Evolutionary conservation across 164 flowering plant genomes (phyloP), one percentile per base, ranked within the genome.

Genomic region (Magnolia kwangsiensis): DNA sequence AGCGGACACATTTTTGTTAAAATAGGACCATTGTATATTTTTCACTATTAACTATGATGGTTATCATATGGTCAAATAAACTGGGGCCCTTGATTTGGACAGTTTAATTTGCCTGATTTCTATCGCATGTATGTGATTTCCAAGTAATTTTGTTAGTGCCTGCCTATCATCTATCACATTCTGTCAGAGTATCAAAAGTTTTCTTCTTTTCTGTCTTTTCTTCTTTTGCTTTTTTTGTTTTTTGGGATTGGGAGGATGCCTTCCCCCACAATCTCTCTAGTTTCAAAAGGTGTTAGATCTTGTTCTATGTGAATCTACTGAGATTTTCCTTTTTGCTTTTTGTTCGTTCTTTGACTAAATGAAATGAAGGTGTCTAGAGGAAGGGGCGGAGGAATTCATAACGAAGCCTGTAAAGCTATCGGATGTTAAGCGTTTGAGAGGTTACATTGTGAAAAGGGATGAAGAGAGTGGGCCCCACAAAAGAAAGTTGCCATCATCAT

Each of bases 371-470:
- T 87, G 91, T 76, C 29, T 88, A 64, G 86, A 85, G 74, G 85
- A 83, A 76, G 91, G 91, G 75, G 89, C 89, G 19, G 67, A 82
- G 63, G 85, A 80, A 71, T 87, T 81, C 85, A 78, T 88, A 61
- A 27, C 81, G 72, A 88, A 87, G 79, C 91, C 89, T 14, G 73
- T 88, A 2, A 65, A 72, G n/a, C 82, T 37, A 9, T 82, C 89
- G 8, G 91, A 87, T 50, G 83, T 86, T 18, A 81, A 80, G 72
- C 79, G 81, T 55, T 58, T 88, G 79, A 84, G 82, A 70, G 77
- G 85, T 70, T 81, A 83, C 10, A 72, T 84, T 68, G 50, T 29
- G 66, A 73, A 79, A 55, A 14, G 16, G 16, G 59, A 2, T 14
- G 59, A 55, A 55, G 59, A 9, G 59, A 55, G 59, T 14, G 59